A percentile compares a stretch with the other conserved stretches of the same genome.
Conservation (phyloP, 2,329 filamentous ascomycete genomes). For the Aspergillus hiratsukae region DNA sequence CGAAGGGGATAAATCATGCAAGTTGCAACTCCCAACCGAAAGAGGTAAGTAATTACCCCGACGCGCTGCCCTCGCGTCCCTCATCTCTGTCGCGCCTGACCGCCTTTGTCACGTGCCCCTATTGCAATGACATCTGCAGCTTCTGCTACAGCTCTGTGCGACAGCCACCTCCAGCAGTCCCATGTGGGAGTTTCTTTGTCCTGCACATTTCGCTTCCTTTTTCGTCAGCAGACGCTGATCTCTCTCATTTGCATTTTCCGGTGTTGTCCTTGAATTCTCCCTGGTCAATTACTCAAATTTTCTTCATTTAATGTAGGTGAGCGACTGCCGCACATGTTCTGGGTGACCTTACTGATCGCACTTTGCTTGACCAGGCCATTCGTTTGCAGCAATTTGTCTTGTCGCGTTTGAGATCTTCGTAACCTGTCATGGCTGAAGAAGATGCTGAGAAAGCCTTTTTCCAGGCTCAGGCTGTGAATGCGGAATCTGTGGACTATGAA, state of each 20-base stretch:
- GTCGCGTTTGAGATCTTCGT: conserved; percentile 11
- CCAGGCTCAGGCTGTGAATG: conserved; percentile 44
- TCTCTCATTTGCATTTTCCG: background rate
- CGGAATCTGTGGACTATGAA: conserved; percentile 35
- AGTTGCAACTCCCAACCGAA: conserved; percentile 3
- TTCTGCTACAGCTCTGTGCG: conserved; percentile 15
- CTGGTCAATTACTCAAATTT: background rate
- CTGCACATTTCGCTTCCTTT: background rate
- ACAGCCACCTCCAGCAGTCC: background rate
- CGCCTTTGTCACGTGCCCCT: conserved; percentile 28
- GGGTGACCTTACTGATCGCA: conserved; percentile 1
- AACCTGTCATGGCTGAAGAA: conserved; percentile 47
- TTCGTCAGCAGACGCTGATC: background rate
- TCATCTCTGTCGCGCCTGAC: conserved; percentile 26
- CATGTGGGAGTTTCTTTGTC: conserved; percentile 7
- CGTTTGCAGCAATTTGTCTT: conserved; percentile 1
- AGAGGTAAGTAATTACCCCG: conserved; percentile 12
- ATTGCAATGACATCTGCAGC: conserved; percentile 17
- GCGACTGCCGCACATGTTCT: background rate
- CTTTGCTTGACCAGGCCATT: conserved; percentile 1
- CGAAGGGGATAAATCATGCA: background rate
- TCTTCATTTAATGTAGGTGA: background rate
- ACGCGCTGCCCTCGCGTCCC: conserved; percentile 26
- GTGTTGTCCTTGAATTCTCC: background rate
- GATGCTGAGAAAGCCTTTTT: conserved; percentile 53